Base-by-base conservation (phyloP, 2,329 filamentous ascomycete genomes). In the Conoideocrella luteorostrata region DNA sequence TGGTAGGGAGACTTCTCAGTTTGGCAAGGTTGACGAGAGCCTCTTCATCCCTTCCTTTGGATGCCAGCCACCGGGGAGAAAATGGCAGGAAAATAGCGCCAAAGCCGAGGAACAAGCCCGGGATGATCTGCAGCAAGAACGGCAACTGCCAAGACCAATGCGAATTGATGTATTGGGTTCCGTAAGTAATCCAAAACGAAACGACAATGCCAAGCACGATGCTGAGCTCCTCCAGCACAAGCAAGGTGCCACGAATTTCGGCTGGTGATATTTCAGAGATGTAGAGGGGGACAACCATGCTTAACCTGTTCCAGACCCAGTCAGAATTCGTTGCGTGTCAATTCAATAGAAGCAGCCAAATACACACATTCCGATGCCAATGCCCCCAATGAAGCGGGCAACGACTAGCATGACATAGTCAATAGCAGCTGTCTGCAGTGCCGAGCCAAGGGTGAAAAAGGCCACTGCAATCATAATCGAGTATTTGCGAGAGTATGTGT, bases 211-310 rank as follows among this genome's bases (percentile, higher is more conserved):
- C 57, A 22, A 57, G 47, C 6, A 59, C 55, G 38, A 62, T 56
- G 22, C 53, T 55, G 4, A 71, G 48, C 34, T 64, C 58, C 42
- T 71, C 68, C 3, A 67, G 59, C 1, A 68, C 68, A 0, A 74
- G 64, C 2, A 74, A 56, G 0, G 66, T 64, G 5, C 71, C 71
- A 4, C 71, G 69, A 3, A 73, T 64, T 23, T 71, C 68, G 1
- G 71, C 68, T 1, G 71, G 69, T 0, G 71, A 68, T 7, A 73
- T 65, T 49, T 73, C 70, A 33, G 67, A 64, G 47, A 68, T 76
- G 50, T 65, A 65, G 4, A 68, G 62, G 9, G 64, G 70, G 33
- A 67, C 57, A 15, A 62, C 53, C 60, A 59, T 63, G 24, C 58
- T 59, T 20, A 59, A 42, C 39, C 51, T 52, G 3, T 11, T 10